Evolutionary conservation across 768 basidiomycete species (phyloP).

Genomic region (Suillus clintonianus): DNA sequence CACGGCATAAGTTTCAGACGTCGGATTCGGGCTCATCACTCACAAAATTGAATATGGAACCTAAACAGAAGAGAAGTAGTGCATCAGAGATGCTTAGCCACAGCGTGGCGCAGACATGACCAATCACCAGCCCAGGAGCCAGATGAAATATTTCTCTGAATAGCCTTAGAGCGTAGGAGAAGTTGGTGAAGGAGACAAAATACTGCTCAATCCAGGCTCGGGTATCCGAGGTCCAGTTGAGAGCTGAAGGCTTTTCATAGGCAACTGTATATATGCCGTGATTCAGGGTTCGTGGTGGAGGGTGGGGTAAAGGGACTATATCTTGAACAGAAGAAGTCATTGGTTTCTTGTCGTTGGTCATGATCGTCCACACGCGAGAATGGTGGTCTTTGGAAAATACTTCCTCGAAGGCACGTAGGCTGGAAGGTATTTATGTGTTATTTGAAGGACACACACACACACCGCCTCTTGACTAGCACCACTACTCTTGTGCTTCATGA

Average conservation of each 20-base stretch:
- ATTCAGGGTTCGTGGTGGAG: constrained; percentile 8
- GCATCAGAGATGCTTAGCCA: constrained; percentile 36
- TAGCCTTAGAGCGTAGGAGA: constrained; percentile 7
- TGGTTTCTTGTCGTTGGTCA: background rate
- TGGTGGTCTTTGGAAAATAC: background rate
- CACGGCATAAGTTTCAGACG: background rate
- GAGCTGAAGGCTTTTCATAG: constrained; percentile 16
- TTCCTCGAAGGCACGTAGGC: background rate
- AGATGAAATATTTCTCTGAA: constrained; percentile 20
- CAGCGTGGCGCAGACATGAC: constrained; percentile 28
- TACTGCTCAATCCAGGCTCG: background rate
- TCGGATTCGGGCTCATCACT: background rate
- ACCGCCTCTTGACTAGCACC: background rate
- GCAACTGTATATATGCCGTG: constrained; percentile 23
- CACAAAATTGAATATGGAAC: constrained; percentile 30
- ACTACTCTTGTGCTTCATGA: constrained; percentile 7
- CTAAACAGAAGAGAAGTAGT: constrained; percentile 36
- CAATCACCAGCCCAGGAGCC: constrained; percentile 18
- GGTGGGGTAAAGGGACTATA: background rate
- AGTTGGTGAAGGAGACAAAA: background rate
- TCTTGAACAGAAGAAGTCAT: background rate
- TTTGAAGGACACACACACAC: constrained; percentile 1
- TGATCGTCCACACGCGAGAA: background rate
- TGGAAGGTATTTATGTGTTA: constrained; percentile 18
- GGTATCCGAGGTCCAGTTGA: background rate